Percentiles rank a stretch among this genome's conserved stretches.
Evolutionary conservation across 768 basidiomycete genomes (phyloP).

Genomic region (Boletus rubescentipes): DNA sequence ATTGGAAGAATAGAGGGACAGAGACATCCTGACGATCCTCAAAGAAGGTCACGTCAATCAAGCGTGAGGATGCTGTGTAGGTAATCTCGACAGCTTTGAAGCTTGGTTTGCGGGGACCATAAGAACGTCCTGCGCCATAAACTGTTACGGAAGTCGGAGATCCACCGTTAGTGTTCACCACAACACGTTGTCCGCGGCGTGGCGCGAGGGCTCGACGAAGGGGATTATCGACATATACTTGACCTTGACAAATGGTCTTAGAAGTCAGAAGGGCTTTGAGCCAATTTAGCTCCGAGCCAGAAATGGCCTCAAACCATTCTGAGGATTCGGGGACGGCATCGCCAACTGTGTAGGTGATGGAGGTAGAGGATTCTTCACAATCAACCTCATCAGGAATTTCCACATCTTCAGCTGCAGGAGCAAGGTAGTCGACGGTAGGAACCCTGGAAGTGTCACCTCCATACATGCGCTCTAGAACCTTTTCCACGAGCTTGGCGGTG

Average conservation of each 20-base stretch:
- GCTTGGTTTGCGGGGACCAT: constrained; percentile 62
- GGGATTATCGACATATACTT: constrained; percentile 84
- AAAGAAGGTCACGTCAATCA: constrained; percentile 71
- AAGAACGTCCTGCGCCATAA: constrained; percentile 79
- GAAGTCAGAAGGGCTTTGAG: constrained; percentile 81
- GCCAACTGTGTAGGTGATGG: constrained; percentile 52
- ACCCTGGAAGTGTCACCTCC: constrained; percentile 70
- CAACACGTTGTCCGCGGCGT: constrained; percentile 74
- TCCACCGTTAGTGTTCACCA: constrained; percentile 50
- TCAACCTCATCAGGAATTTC: constrained; percentile 43
- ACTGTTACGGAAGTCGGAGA: constrained; percentile 58
- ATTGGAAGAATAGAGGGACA: constrained; percentile 80
- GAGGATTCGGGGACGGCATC: constrained; percentile 54
- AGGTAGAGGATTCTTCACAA: constrained; percentile 40
- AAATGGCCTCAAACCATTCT: constrained; percentile 82
- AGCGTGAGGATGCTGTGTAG: constrained; percentile 49
- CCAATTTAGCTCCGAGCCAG: constrained; percentile 84
- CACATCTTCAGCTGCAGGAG: constrained; percentile 44
- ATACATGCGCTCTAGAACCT: constrained; percentile 78
- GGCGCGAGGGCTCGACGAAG: constrained; percentile 84
- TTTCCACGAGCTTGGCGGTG: constrained; percentile 71
- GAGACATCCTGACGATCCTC: constrained; percentile 79
- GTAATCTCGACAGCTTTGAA: constrained; percentile 85
- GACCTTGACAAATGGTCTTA: constrained; percentile 82
- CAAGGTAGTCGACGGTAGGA: constrained; percentile 85